phyloP scores from a whole-genome alignment of 805 yeast species.

The Yarrowia porcina region DNA sequence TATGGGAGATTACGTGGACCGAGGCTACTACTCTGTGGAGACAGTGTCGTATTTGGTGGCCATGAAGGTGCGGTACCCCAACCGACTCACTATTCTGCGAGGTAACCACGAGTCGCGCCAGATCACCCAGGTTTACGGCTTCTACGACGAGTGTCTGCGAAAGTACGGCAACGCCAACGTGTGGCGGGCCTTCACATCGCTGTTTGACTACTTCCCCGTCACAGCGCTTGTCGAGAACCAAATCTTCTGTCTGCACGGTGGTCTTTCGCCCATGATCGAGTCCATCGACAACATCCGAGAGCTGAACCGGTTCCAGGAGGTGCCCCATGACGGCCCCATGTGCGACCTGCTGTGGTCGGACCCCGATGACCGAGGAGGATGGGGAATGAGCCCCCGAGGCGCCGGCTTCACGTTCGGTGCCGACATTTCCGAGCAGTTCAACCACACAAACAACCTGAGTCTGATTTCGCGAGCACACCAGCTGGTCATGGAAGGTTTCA shows the following conservation, averaged over 20 bases:
- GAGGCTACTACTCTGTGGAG: constrained; percentile 87
- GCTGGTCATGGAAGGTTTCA: constrained; percentile 94
- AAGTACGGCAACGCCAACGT: constrained; percentile 92
- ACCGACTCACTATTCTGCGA: constrained; percentile 86
- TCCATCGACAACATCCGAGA: constrained; percentile 93
- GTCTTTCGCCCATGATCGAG: constrained; percentile 95
- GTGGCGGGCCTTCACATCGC: constrained; percentile 90
- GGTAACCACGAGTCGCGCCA: constrained; percentile 97
- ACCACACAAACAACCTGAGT: constrained; percentile 84
- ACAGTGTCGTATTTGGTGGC: constrained; percentile 88
- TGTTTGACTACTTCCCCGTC: constrained; percentile 92
- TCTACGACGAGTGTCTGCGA: constrained; percentile 92
- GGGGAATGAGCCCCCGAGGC: constrained; percentile 99
- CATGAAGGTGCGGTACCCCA: constrained; percentile 91
- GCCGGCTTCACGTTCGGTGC: constrained; percentile 99
- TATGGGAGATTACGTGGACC: constrained; percentile 88
- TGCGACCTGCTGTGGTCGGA: constrained; percentile 95
- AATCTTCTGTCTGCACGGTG: constrained; percentile 93
- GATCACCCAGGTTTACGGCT: constrained; percentile 94
- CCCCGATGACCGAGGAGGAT: constrained; percentile 96
- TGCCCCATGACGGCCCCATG: constrained; percentile 98
- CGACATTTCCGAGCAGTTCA: constrained; percentile 92
- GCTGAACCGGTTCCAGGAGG: constrained; percentile 90
- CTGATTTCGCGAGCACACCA: constrained; percentile 96
- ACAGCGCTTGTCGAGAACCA: constrained; percentile 92